A percentile compares a stretch with the other conserved stretches of the same genome.
Evolutionary conservation across 1,284 basidiomycete species (phyloP).

Genomic region (Cutaneotrichosporon cutaneum): DNA sequence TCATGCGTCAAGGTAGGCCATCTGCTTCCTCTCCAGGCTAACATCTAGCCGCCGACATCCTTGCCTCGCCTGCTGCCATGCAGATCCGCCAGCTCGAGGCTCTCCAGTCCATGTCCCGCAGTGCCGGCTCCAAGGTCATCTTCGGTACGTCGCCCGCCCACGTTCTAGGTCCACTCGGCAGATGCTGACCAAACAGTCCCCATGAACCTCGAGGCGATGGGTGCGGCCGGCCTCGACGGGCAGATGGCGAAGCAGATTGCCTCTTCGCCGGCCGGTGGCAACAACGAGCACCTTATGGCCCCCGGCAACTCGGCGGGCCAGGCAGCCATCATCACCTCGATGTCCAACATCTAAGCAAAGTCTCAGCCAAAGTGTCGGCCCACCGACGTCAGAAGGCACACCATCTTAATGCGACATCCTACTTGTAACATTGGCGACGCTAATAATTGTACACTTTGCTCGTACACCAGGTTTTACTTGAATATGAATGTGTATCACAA

Average conservation of each 20-base stretch:
- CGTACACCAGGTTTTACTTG: not conserved
- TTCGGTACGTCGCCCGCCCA: constrained; percentile 11
- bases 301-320: constrained; percentile 6
- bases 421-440: not conserved
- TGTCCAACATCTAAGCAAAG: constrained; percentile 2
- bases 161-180: not conserved
- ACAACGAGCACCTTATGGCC: not conserved
- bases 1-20: constrained; percentile 68
- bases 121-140: constrained; percentile 58
- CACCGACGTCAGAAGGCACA: not conserved
- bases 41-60: constrained; percentile 58
- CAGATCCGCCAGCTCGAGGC: constrained; percentile 95
- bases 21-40: not conserved
- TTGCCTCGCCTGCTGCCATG: constrained; percentile 91
- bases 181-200: constrained; percentile 24
- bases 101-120: constrained; percentile 68
- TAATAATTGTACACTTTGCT: constrained; percentile 4
- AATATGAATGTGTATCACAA: not conserved
- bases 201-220: constrained; percentile 52
- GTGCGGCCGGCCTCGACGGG: constrained; percentile 35
- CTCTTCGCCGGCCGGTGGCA: constrained; percentile 30
- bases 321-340: constrained; percentile 3
- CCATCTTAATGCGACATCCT: not conserved
- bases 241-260: constrained; percentile 43
- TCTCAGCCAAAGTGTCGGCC: too few species aligned